Percentiles rank a stretch among this genome's conserved stretches.
Evolutionary conservation across 2,329 filamentous ascomycete genomes (phyloP).

Genomic region (Cercospora berteroae): DNA sequence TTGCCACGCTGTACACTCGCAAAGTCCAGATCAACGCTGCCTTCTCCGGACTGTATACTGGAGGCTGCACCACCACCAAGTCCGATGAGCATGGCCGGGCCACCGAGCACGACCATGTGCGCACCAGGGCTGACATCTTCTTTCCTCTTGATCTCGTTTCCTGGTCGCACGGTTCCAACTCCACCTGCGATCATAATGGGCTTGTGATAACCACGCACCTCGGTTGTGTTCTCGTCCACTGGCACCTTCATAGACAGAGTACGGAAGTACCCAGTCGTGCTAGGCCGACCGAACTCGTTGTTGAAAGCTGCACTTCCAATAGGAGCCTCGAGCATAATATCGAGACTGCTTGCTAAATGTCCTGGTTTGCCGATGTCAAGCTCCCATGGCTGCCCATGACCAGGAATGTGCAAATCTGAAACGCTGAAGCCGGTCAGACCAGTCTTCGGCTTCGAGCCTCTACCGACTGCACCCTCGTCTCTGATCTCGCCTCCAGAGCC

Average conservation of each 20-base stretch:
- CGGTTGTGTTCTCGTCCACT: constrained; percentile 59
- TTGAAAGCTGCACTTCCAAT: constrained; percentile 95
- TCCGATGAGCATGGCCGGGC: constrained; percentile 96
- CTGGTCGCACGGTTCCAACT: constrained; percentile 84
- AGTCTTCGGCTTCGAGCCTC: constrained; percentile 89
- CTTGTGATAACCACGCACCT: constrained; percentile 92
- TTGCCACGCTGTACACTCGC: constrained; percentile 96
- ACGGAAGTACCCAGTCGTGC: constrained; percentile 84
- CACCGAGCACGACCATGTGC: constrained; percentile 87
- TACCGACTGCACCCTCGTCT: constrained; percentile 90
- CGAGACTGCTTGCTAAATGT: constrained; percentile 89
- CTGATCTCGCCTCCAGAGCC: constrained; percentile 94
- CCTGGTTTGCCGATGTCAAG: constrained; percentile 82
- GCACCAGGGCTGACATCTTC: constrained; percentile 80
- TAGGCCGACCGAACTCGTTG: constrained; percentile 94
- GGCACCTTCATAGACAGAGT: constrained; percentile 74
- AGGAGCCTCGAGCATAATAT: constrained; percentile 97
- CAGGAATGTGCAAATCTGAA: constrained; percentile 88
- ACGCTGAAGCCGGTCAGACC: constrained; percentile 92
- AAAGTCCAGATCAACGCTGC: constrained; percentile 89
- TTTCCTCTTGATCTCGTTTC: constrained; percentile 83
- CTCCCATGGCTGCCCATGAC: constrained; percentile 82
- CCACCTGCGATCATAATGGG: constrained; percentile 98
- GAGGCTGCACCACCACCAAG: constrained; percentile 94
- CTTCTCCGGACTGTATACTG: constrained; percentile 82